These are phyloP conservation scores for Auricularia cornea DNA, from an alignment of 768 basidiomycete species.

Conservation along the genomic window DNA sequence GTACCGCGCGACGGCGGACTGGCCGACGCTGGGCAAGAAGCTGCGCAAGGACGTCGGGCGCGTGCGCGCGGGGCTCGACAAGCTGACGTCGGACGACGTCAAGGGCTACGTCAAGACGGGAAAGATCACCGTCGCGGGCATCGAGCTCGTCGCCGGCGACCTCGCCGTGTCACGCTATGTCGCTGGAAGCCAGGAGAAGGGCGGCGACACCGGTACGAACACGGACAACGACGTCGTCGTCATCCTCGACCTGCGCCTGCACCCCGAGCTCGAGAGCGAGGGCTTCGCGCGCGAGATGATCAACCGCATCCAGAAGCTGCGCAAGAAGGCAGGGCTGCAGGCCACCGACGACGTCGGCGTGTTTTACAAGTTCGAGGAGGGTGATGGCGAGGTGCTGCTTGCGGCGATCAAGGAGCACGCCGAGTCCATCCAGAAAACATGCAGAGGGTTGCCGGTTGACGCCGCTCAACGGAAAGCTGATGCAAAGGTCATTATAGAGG, in stretches of 20 bases:
- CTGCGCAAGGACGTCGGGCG: conserved; percentile 84
- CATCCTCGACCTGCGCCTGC: conserved; percentile 80
- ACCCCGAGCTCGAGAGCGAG: conserved; percentile 79
- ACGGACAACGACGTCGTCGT: conserved; percentile 95
- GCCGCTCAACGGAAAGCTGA: conserved; percentile 43
- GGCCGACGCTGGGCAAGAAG: conserved; percentile 89
- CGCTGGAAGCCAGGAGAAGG: conserved; percentile 37
- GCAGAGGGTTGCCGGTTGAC: conserved; percentile 62
- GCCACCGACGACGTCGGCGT: conserved; percentile 90
- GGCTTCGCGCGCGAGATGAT: conserved; percentile 85
- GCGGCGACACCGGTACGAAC: conserved; percentile 59
- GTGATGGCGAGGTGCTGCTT: conserved; percentile 50
- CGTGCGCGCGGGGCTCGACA: conserved; percentile 81
- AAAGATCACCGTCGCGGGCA: conserved; percentile 78
- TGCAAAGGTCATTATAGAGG: conserved; percentile 56
- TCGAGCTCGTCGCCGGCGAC: conserved; percentile 85
- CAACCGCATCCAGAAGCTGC: conserved; percentile 87
- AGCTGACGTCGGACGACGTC: conserved; percentile 72
- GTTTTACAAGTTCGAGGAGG: conserved; percentile 73
- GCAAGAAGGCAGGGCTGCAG: conserved; percentile 93
- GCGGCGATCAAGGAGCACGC: conserved; percentile 57
- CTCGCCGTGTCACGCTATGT: conserved; percentile 86
- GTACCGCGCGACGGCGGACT: conserved; percentile 90
- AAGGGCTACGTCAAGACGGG: conserved; percentile 69
- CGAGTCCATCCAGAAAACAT: conserved; percentile 63